Evolutionary conservation across 352 stramenopile species (phyloP).

Genomic region (Globisporangium spiculum): DNA sequence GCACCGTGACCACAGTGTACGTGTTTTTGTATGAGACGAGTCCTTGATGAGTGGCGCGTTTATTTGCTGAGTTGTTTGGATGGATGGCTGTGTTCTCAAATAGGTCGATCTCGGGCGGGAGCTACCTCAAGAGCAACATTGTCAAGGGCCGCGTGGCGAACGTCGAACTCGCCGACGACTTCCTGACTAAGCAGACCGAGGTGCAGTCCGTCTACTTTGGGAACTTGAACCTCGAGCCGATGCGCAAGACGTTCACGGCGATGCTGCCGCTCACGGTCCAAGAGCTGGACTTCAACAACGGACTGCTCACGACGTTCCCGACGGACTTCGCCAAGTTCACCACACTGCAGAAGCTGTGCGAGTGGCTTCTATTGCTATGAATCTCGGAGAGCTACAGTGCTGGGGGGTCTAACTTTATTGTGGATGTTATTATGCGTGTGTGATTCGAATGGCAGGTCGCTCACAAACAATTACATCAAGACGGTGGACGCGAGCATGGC

Average conservation of each 20-base stretch:
- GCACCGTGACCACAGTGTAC: background rate
- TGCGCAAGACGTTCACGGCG: too few relatives aligned
- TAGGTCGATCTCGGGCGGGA: background rate
- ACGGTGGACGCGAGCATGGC: too few relatives aligned
- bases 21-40: background rate
- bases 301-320: background rate
- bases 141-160: constrained; percentile 1
- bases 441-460: too few relatives aligned
- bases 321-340: background rate
- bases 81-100: background rate
- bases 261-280: background rate
- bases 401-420: too few relatives aligned
- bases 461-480: too few relatives aligned
- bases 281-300: background rate
- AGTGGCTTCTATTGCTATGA: too few relatives aligned
- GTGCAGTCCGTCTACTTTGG: background rate
- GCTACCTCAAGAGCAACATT: background rate
- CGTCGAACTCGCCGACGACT: background rate
- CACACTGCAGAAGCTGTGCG: background rate
- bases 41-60: background rate
- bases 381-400: background rate
- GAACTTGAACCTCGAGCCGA: background rate
- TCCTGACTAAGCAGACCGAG: background rate
- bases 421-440: too few relatives aligned
- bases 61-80: background rate